These are phyloP conservation scores for Rhodotorula sp. DNA, from an alignment of 1,284 basidiomycete species.

Conservation along the genomic window DNA sequence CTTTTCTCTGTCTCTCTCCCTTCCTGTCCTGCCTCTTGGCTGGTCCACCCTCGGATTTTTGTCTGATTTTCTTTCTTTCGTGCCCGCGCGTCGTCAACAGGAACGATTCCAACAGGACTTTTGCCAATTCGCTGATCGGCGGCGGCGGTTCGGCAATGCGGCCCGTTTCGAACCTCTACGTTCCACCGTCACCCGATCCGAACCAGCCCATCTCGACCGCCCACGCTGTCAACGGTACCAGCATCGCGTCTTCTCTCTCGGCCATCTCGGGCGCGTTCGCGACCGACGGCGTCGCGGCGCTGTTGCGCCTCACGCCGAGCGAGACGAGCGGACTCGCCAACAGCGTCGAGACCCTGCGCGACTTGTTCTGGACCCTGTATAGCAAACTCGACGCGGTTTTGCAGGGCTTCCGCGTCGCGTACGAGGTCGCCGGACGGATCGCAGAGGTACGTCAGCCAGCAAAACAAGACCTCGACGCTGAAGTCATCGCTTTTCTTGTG, in stretches of 20 bases:
- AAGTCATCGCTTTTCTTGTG: no score
- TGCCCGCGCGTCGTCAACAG: not conserved
- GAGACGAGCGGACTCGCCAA: constrained; percentile 65
- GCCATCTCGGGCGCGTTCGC: constrained; percentile 8
- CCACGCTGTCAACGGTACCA: not conserved
- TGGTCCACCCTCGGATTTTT: constrained; percentile 44
- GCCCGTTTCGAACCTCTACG: constrained; percentile 26
- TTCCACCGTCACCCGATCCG: constrained; percentile 13
- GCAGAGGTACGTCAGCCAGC: constrained; percentile 63
- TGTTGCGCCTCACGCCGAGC: constrained; percentile 70
- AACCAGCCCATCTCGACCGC: not conserved
- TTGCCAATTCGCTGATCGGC: not conserved
- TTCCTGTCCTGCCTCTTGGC: not conserved
- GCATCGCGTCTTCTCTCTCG: not conserved
- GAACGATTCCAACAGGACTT: constrained; percentile 35
- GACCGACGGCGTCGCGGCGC: constrained; percentile 23
- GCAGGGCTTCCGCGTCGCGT: constrained; percentile 85
- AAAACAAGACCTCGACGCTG: no score
- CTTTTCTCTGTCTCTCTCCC: constrained; percentile 22
- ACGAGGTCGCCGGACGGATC: constrained; percentile 84
- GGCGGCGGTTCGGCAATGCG: not conserved
- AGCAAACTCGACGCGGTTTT: constrained; percentile 95
- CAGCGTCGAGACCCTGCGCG: constrained; percentile 80
- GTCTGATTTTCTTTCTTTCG: no score
- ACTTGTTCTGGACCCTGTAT: constrained; percentile 97